Evolutionary conservation across 169 alveolate species (phyloP).

Genomic region (Plasmodium berghei): DNA sequence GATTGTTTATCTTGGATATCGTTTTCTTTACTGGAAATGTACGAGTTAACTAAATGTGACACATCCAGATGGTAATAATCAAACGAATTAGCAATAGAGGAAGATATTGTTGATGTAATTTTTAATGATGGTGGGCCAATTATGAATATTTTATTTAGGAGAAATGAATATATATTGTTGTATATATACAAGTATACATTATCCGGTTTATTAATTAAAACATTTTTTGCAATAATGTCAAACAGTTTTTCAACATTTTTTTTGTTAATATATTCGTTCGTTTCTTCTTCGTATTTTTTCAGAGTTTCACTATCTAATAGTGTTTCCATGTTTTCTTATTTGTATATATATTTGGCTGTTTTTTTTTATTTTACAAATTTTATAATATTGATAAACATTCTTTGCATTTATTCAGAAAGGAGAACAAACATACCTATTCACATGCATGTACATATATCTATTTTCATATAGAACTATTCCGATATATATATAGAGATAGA

Average conservation of each 20-base stretch:
- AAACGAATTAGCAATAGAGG: slow-evolving; percentile 40
- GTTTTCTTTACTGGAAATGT: slow-evolving; percentile 1
- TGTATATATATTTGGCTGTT: neutral
- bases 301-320: slow-evolving; percentile 53
- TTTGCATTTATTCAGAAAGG: no score
- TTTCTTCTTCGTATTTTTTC: slow-evolving; percentile 62
- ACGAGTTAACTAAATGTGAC: slow-evolving; percentile 10
- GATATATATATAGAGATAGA: no score
- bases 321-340: slow-evolving; percentile 49
- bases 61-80: slow-evolving; percentile 30
- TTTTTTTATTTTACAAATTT: no score
- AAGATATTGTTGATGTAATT: slow-evolving; percentile 57
- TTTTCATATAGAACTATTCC: no score
- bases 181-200: slow-evolving; percentile 58
- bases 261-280: slow-evolving; percentile 64
- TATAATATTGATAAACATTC: no score
- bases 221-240: slow-evolving; percentile 63
- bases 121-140: slow-evolving; percentile 61
- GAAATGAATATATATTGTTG: slow-evolving; percentile 63
- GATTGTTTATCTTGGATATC: slow-evolving; percentile 1
- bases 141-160: slow-evolving; percentile 55
- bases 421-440: no score
- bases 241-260: slow-evolving; percentile 55
- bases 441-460: no score
- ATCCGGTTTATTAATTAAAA: slow-evolving; percentile 64